Evolutionary conservation across 345 rosid genomes (phyloP).

Genomic region (Psidium friedrichsthalianum): DNA sequence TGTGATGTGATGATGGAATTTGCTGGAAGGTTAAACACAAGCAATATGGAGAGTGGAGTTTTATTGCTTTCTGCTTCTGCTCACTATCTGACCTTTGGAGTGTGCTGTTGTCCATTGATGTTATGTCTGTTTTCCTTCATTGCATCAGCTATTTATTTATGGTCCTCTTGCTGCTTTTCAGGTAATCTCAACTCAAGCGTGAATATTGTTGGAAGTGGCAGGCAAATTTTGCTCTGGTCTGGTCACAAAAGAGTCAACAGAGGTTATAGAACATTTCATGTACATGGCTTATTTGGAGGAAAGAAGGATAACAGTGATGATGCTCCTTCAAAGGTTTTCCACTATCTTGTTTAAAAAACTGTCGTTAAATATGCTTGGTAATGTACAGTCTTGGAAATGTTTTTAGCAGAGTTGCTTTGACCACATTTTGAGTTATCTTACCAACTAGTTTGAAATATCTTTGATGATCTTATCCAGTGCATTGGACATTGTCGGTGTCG

Average conservation of each 20-base stretch:
- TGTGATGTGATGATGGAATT: too few species aligned
- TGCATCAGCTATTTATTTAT: too few species aligned
- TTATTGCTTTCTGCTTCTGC: too few species aligned
- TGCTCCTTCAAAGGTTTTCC: constrained; percentile 55
- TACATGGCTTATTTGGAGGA: constrained; percentile 68
- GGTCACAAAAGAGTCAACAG: constrained; percentile 11
- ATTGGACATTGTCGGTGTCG: background rate
- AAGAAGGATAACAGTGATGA: constrained; percentile 57
- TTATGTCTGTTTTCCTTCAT: too few species aligned
- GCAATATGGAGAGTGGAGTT: too few species aligned
- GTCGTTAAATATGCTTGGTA: background rate
- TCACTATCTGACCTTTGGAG: too few species aligned
- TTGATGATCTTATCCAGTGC: background rate
- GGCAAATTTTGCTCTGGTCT: too few species aligned
- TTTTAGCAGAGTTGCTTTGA: background rate
- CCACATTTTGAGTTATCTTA: background rate
- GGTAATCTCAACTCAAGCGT: too few species aligned
- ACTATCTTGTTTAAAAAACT: background rate
- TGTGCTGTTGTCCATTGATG: too few species aligned
- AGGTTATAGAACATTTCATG: constrained; percentile 23
- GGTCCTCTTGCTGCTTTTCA: too few species aligned
- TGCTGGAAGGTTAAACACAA: too few species aligned
- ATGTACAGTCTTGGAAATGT: background rate
- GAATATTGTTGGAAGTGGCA: too few species aligned
- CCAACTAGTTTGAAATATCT: background rate